Conservation (phyloP, 768 basidiomycete species). For the Tubosaeta brunneosetosa region DNA sequence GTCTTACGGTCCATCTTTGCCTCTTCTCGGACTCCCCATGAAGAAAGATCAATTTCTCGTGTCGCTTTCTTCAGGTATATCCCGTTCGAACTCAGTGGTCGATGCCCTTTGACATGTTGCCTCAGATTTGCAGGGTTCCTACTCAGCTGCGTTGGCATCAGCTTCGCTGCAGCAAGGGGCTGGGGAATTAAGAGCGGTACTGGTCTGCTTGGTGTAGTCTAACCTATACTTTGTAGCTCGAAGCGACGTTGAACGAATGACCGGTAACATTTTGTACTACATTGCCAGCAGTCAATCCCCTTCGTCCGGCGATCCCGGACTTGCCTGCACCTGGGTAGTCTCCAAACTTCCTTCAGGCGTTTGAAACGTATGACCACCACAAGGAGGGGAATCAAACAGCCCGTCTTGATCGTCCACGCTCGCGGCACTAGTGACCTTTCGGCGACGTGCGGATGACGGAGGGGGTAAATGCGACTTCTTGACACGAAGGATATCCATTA, state of each 20-base stretch:
- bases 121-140: conserved; percentile 76
- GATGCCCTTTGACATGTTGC: not conserved
- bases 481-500: conserved; percentile 73
- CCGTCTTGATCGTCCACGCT: conserved; percentile 41
- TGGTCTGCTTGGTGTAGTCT: conserved; percentile 65
- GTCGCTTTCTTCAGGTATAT: conserved; percentile 80
- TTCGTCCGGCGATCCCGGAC: conserved; percentile 16
- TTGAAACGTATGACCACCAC: conserved; percentile 23
- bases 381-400: conserved; percentile 19
- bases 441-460: conserved; percentile 35
- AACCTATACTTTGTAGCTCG: not conserved
- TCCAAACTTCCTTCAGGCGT: conserved; percentile 16
- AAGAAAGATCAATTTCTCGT: conserved; percentile 80
- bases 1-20: conserved; percentile 81
- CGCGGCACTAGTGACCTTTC: conserved; percentile 51
- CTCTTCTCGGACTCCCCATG: conserved; percentile 74
- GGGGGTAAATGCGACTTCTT: conserved; percentile 63
- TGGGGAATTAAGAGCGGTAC: conserved; percentile 63
- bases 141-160: conserved; percentile 76
- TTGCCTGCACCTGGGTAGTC: conserved; percentile 11
- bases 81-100: not conserved
- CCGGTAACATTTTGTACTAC: not conserved
- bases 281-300: conserved; percentile 9
- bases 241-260: not conserved
- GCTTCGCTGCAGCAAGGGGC: conserved; percentile 66